Conservation (phyloP, 805 yeast genomes). For the Yamadazyma endophytica region DNA sequence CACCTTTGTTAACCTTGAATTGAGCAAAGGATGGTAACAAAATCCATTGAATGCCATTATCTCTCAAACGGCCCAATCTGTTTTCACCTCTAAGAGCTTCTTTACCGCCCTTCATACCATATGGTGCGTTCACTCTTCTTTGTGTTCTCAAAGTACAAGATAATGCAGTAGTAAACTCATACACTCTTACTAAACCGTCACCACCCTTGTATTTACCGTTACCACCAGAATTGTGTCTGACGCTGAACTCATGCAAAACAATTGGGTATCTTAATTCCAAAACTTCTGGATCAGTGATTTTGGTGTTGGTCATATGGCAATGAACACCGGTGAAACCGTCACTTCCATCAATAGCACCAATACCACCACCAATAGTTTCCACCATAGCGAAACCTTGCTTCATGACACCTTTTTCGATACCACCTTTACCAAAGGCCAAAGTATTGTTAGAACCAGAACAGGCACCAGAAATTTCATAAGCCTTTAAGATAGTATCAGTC, state of each 20-base stretch:
- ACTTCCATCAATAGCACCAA: slow-evolving; percentile 8
- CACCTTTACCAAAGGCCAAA: slow-evolving; percentile 12
- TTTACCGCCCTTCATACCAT: slow-evolving; percentile 25
- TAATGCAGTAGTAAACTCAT: slow-evolving; percentile 10
- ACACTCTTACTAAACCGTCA: slow-evolving; percentile 12
- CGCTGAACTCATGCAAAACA: slow-evolving; percentile 7
- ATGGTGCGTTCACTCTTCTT: slow-evolving; percentile 14
- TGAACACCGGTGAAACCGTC: slow-evolving; percentile 29
- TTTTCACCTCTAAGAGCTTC: slow-evolving; percentile 33
- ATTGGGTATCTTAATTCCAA: slow-evolving; percentile 13
- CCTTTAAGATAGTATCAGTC: slow-evolving; percentile 19
- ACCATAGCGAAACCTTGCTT: slow-evolving; percentile 13
- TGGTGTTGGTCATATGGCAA: slow-evolving; percentile 38
- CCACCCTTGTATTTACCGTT: slow-evolving; percentile 13
- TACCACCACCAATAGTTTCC: slow-evolving; percentile 11
- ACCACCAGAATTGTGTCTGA: slow-evolving; percentile 12
- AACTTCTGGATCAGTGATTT: slow-evolving; percentile 14
- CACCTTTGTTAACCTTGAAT: slow-evolving; percentile 52
- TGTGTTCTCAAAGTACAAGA: slow-evolving; percentile 12
- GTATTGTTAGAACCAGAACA: slow-evolving; percentile 15
- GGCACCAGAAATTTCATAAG: slow-evolving; percentile 18
- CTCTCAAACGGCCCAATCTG: slow-evolving; percentile 25
- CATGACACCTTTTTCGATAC: slow-evolving; percentile 10
- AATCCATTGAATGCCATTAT: slow-evolving; percentile 13
- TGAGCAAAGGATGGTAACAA: slow-evolving; percentile 61